These are phyloP conservation scores for Cicer pinnatifidum DNA, from an alignment of 306 rosid species.

Conservation along the genomic window DNA sequence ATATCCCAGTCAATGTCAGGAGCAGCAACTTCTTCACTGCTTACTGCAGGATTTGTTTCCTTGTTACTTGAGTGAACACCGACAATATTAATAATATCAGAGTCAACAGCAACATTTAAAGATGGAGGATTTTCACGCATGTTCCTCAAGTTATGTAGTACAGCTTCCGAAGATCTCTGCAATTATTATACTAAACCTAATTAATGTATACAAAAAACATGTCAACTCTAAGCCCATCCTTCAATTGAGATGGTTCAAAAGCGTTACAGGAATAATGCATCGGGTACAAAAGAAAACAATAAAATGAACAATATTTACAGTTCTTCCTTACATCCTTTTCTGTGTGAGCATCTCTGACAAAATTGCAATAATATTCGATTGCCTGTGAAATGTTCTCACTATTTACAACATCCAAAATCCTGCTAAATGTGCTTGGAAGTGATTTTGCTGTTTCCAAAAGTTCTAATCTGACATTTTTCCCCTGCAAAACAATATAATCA, in stretches of 20 bases:
- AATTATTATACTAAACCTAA: slow-evolving; percentile 40
- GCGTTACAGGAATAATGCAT: slow-evolving; percentile 30
- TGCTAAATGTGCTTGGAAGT: slow-evolving; percentile 78
- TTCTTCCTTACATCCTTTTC: slow-evolving; percentile 75
- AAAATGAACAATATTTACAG: slow-evolving; percentile 16
- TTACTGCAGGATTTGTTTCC: slow-evolving; percentile 50
- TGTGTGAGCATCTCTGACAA: slow-evolving; percentile 83
- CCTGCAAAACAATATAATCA: slow-evolving; percentile 59
- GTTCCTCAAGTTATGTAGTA: slow-evolving; percentile 63
- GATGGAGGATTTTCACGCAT: slow-evolving; percentile 72
- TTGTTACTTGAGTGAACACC: slow-evolving; percentile 51
- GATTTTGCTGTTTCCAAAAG: slow-evolving; percentile 88
- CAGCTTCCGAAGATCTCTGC: slow-evolving; percentile 59
- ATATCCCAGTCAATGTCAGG: slow-evolving; percentile 90
- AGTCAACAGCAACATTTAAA: slow-evolving; percentile 68
- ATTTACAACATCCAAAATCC: slow-evolving; percentile 71
- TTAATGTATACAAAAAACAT: slow-evolving; percentile 38
- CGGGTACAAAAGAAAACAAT: slow-evolving; percentile 29
- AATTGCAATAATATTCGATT: slow-evolving; percentile 78
- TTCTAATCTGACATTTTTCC: slow-evolving; percentile 76
- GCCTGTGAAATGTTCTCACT: slow-evolving; percentile 70
- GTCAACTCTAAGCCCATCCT: slow-evolving; percentile 32
- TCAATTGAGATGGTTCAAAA: background rate
- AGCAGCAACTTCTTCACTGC: slow-evolving; percentile 48
- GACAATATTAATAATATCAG: slow-evolving; percentile 59